phyloP scores from a whole-genome alignment of 129 eudicot genomes.

The Artemisia tridentata region DNA sequence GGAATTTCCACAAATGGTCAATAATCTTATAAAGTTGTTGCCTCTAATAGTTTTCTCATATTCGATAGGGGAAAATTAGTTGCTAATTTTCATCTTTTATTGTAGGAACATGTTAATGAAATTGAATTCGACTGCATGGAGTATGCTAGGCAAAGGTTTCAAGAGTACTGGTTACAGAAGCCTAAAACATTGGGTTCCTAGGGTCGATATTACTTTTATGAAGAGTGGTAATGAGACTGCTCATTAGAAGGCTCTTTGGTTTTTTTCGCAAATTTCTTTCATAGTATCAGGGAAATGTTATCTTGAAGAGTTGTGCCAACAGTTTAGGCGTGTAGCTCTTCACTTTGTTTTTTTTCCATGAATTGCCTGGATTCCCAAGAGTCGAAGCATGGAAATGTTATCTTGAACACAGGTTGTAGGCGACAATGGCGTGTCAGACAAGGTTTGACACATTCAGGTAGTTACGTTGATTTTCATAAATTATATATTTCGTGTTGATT shows the following conservation, averaged over 20 bases:
- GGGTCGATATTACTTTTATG: slow-evolving; percentile 15
- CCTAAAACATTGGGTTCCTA: slow-evolving; percentile 49
- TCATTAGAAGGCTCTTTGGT: slow-evolving; percentile 5
- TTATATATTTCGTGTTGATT: too few relatives aligned
- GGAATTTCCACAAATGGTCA: neutral
- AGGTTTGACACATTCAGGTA: too few relatives aligned
- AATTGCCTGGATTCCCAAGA: neutral
- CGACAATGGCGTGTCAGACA: too few relatives aligned
- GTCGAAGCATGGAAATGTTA: neutral
- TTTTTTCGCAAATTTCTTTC: neutral
- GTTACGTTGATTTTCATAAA: too few relatives aligned
- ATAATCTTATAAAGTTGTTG: slow-evolving; percentile 1
- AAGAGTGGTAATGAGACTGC: slow-evolving; percentile 13
- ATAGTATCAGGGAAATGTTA: neutral
- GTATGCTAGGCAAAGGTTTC: slow-evolving; percentile 91
- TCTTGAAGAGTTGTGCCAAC: too few relatives aligned
- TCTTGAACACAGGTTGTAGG: too few relatives aligned
- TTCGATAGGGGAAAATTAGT: neutral
- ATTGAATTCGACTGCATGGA: slow-evolving; percentile 89
- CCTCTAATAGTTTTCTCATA: neutral
- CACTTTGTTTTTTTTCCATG: neutral
- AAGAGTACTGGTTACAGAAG: slow-evolving; percentile 74
- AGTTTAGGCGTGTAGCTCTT: neutral
- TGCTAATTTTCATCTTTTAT: slow-evolving; percentile 8
- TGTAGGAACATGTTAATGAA: slow-evolving; percentile 84